A percentile compares a stretch with the other conserved stretches of the same genome.
Conservation (phyloP, 208 protist genomes). For the Acanthamoeba lenticulata region DNA sequence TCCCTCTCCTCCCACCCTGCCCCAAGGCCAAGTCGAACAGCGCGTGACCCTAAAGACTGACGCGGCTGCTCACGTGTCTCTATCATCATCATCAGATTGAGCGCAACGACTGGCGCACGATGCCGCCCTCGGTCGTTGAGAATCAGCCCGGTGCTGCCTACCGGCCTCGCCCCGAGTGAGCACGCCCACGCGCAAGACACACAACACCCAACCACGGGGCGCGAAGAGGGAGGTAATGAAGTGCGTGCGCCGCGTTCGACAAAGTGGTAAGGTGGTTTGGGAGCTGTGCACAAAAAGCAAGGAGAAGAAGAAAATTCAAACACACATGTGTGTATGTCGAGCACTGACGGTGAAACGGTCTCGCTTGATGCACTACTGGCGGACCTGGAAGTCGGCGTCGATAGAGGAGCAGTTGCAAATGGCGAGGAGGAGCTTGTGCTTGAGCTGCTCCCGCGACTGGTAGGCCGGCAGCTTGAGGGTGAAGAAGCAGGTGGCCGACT, state of each 20-base stretch:
- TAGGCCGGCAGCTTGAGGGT: conserved; percentile 61
- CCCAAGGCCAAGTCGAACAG: too few relatives aligned
- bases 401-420: conserved; percentile 66
- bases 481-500: conserved; percentile 70
- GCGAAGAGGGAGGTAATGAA: too few relatives aligned
- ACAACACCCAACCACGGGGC: too few relatives aligned
- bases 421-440: conserved; percentile 36
- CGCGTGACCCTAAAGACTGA: too few relatives aligned
- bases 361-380: neutral
- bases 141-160: neutral
- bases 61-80: neutral
- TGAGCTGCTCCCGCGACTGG: neutral
- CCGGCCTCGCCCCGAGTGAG: neutral
- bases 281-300: too few relatives aligned
- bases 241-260: neutral
- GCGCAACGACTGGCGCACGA: conserved; percentile 50
- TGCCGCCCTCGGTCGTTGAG: neutral
- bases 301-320: too few relatives aligned
- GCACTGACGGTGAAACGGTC: neutral
- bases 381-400: conserved; percentile 60
- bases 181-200: neutral
- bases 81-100: neutral
- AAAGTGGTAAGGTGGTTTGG: too few relatives aligned
- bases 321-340: neutral
- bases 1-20: neutral